Evolutionary conservation across 257 asterid species (phyloP), one percentile per base, ranked within the genome.

Genomic region (Nicotiana benthamiana): DNA sequence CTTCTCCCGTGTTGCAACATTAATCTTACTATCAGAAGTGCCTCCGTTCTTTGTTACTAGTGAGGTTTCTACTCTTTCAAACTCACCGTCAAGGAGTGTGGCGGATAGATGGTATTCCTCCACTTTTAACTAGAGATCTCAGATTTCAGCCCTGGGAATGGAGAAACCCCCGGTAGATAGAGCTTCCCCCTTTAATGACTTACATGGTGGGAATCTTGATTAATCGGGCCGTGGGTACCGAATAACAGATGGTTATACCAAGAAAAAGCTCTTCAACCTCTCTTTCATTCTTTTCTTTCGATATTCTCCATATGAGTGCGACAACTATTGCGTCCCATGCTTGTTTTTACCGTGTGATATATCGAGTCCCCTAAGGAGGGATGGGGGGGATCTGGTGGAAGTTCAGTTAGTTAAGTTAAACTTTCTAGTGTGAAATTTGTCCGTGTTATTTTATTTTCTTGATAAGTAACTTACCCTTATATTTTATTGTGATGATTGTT

Each of bases 401-500:
- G 56, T 40, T 68, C 56, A 67, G 11, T 64, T 67, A 67, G 30
- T 67, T 70, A 70, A 43, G 36, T 43, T 46, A 70, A 70, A 22
- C 36, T 70, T 46, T 43, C 20, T 0, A 13, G 22, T 72, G 32
- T 72, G 60, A 46, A 72, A 46, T 72, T 70, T 72, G 20, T 34
- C 60, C 78, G 13, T 72, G 15, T 24, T 24, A 48, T 28, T 62
- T 62, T 18, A 46, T 40, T 75, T 48, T 36, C 27, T 85, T 27
- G 79, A 20, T 18, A 8, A 56, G 62, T 70, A 52, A 64, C 81
- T n/a, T 28, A 64, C 77, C 84, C 59, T 34, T 65, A 26, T 62
- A 59, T 12, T 82, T 40, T 36, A 30, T 59, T 64, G 16, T 81
- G 80, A 34, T 48, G 13, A 72, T 17, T 9, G 20, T 72, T 72